Percentiles rank a stretch among this genome's conserved stretches.
Conservation (phyloP, 2,329 filamentous ascomycete genomes). For the Fusarium keratoplasticum region DNA sequence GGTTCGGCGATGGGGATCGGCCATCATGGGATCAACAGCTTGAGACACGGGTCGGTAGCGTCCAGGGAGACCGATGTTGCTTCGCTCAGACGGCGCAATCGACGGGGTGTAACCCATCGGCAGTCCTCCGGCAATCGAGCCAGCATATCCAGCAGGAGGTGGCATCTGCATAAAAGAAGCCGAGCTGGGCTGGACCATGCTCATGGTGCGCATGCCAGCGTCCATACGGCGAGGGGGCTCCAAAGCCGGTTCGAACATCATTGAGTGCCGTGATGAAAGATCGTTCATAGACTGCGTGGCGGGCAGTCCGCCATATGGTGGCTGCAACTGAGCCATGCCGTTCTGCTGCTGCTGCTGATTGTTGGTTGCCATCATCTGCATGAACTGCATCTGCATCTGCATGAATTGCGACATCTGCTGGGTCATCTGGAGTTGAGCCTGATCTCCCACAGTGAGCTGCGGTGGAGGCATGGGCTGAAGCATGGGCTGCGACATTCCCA, state of each 20-base stretch:
- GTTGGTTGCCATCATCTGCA: conserved; percentile 79
- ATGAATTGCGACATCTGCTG: conserved; percentile 89
- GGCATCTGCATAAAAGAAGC: conserved; percentile 64
- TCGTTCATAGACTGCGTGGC: conserved; percentile 58
- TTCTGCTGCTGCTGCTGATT: conserved; percentile 41
- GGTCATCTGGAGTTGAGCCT: conserved; percentile 82
- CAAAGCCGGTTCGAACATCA: conserved; percentile 59
- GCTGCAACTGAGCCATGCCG: conserved; percentile 42
- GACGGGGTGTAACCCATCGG: conserved; percentile 82
- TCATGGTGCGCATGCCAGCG: conserved; percentile 76
- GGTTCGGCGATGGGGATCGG: conserved; percentile 47
- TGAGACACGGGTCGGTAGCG: conserved; percentile 92
- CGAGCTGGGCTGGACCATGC: conserved; percentile 80
- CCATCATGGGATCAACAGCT: conserved; percentile 53
- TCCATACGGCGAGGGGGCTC: conserved; percentile 58
- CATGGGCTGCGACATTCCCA: conserved; percentile 46
- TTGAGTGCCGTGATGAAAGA: conserved; percentile 58
- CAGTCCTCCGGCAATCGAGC: conserved; percentile 46
- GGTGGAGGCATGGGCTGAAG: conserved; percentile 55
- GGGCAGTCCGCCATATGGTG: conserved; percentile 43
- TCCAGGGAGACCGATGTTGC: conserved; percentile 89
- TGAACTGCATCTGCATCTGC: conserved; percentile 95
- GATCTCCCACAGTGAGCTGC: conserved; percentile 71
- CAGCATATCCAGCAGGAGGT: conserved; percentile 49
- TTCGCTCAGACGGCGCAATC: conserved; percentile 94